Percentiles rank a stretch among this genome's conserved stretches.
phyloP scores from a whole-genome alignment of 768 basidiomycete species.

The Bullera alba region DNA sequence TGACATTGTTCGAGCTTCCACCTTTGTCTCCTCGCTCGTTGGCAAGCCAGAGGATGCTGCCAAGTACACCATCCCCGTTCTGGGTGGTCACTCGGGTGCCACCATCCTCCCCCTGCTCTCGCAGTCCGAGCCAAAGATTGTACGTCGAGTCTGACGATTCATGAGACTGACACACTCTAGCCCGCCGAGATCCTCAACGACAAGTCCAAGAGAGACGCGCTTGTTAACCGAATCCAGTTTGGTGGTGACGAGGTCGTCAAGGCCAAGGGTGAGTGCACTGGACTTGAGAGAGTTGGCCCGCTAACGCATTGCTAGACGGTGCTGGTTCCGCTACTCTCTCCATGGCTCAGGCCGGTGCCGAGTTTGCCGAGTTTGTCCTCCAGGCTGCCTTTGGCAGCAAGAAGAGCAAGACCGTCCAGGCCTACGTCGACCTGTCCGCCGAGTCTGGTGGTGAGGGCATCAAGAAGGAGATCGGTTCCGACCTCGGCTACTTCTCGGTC shows the following conservation, averaged over 20 bases:
- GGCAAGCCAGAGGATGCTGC: slow-evolving; percentile 49
- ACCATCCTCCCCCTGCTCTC: slow-evolving; percentile 96
- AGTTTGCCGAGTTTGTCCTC: slow-evolving; percentile 59
- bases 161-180: slow-evolving; percentile 29
- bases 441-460: slow-evolving; percentile 66
- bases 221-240: slow-evolving; percentile 90
- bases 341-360: slow-evolving; percentile 62
- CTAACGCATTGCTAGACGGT: slow-evolving; percentile 52
- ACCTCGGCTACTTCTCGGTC: slow-evolving; percentile 89
- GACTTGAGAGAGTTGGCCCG: not conserved
- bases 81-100: slow-evolving; percentile 94
- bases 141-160: slow-evolving; percentile 7
- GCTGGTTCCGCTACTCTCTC: slow-evolving; percentile 68
- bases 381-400: slow-evolving; percentile 60
- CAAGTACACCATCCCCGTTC: slow-evolving; percentile 71
- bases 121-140: slow-evolving; percentile 53
- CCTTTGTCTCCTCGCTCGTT: slow-evolving; percentile 71
- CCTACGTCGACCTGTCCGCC: slow-evolving; percentile 72
- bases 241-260: slow-evolving; percentile 98
- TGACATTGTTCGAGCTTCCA: slow-evolving; percentile 91
- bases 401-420: slow-evolving; percentile 67
- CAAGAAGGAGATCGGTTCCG: slow-evolving; percentile 74
- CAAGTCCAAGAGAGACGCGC: slow-evolving; percentile 65
- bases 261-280: slow-evolving; percentile 57
- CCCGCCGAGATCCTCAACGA: slow-evolving; percentile 58